A percentile compares a stretch with the other conserved stretches of the same genome.
These are phyloP conservation scores for Dactylis glomerata DNA, from an alignment of 176 grass and related monocot genomes.

Conservation along the genomic window DNA sequence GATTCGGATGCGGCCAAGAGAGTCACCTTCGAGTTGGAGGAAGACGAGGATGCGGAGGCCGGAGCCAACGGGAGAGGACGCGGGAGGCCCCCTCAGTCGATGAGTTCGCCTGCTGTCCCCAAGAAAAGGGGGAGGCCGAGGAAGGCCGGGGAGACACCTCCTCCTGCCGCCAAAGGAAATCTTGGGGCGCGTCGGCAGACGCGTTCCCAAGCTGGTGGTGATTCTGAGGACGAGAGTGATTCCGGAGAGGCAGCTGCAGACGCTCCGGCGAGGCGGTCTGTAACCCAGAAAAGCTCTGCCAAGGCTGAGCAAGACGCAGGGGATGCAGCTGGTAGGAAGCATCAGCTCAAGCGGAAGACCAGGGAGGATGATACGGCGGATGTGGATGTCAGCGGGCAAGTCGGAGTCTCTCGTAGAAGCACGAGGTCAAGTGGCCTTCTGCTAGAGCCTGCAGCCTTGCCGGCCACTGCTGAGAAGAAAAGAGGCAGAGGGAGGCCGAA, in stretches of 20 bases:
- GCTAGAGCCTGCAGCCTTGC: not conserved
- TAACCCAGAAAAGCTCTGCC: not conserved
- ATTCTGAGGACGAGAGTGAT: not conserved
- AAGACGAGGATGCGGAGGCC: not conserved
- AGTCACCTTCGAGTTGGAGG: constrained; percentile 37
- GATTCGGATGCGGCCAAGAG: constrained; percentile 20
- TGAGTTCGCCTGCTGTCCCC: constrained; percentile 6
- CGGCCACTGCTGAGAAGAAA: constrained; percentile 28
- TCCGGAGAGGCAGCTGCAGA: not conserved
- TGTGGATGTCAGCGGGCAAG: not conserved
- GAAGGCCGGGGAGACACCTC: not conserved
- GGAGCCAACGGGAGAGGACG: not conserved
- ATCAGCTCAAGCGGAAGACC: constrained; percentile 13
- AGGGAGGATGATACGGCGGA: not conserved
- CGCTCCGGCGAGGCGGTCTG: not conserved
- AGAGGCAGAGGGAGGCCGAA: not conserved
- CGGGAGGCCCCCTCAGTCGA: not conserved
- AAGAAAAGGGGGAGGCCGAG: constrained; percentile 22
- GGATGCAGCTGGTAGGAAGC: constrained; percentile 11
- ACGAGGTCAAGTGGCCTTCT: not conserved
- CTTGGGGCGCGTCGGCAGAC: not conserved
- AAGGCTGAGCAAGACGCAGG: not conserved
- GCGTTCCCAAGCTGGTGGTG: not conserved
- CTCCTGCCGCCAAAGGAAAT: not conserved
- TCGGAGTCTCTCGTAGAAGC: constrained; percentile 16